phyloP scores from a whole-genome alignment of 306 rosid genomes.

The Vicia villosa region DNA sequence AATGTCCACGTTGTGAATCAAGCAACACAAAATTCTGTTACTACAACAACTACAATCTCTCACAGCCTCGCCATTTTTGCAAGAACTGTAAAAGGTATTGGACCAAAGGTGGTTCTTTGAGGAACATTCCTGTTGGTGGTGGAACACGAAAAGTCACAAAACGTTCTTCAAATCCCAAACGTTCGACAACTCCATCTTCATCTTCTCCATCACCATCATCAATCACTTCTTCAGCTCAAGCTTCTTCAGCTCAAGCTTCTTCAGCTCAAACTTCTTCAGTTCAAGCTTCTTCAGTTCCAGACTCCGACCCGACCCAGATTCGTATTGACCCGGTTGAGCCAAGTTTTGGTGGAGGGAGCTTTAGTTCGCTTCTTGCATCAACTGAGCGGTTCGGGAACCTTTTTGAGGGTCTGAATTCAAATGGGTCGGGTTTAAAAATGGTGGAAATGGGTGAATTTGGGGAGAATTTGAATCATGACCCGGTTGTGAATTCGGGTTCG shows the following conservation, averaged over 20 bases:
- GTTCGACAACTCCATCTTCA: constrained; percentile 36
- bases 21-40: constrained; percentile 88
- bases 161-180: constrained; percentile 48
- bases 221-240: constrained; percentile 3
- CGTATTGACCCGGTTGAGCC: constrained; percentile 36
- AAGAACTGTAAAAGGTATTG: constrained; percentile 88
- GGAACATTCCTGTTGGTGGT: constrained; percentile 91
- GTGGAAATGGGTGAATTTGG: constrained; percentile 50
- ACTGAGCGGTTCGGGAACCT: constrained; percentile 61
- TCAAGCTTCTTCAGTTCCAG: background rate
- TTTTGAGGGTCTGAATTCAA: constrained; percentile 61
- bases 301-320: constrained; percentile 22
- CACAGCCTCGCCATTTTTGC: constrained; percentile 92
- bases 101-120: constrained; percentile 89
- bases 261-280: background rate
- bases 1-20: constrained; percentile 89
- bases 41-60: constrained; percentile 95
- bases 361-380: constrained; percentile 71
- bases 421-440: constrained; percentile 59
- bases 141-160: constrained; percentile 75
- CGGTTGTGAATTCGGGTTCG: constrained; percentile 49
- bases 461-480: constrained; percentile 50
- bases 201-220: constrained; percentile 34
- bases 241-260: background rate
- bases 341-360: constrained; percentile 61